These are phyloP conservation scores for Skeletonema potamos DNA, from an alignment of 108 stramenopile species.

Conservation along the genomic window DNA sequence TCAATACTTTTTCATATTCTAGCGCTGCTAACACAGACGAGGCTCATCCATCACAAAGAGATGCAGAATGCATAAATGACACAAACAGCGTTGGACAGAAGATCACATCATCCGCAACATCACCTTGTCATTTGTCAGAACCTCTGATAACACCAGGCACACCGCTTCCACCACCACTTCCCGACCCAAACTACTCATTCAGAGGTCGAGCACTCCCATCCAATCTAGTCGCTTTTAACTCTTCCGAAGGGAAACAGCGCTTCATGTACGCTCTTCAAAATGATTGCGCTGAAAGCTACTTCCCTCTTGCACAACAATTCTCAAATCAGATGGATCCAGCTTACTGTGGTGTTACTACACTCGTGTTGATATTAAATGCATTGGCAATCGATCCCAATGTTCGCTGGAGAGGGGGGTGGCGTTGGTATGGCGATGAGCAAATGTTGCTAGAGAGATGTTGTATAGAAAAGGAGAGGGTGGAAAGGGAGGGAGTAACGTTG, in stretches of 20 bases:
- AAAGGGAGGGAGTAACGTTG: constrained; percentile 66
- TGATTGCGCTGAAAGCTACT: constrained; percentile 67
- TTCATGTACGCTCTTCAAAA: constrained; percentile 50
- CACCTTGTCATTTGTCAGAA: neutral
- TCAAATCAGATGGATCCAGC: constrained; percentile 93
- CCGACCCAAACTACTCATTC: constrained; percentile 75
- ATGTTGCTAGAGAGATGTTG: constrained; percentile 86
- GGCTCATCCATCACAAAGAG: neutral
- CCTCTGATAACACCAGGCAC: constrained; percentile 25
- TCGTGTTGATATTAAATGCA: constrained; percentile 92
- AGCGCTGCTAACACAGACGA: neutral
- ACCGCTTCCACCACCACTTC: constrained; percentile 60
- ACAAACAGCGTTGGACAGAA: neutral
- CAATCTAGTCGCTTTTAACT: constrained; percentile 53
- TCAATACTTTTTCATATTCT: neutral
- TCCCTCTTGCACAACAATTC: constrained; percentile 85
- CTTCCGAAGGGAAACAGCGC: constrained; percentile 47
- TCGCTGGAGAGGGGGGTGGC: constrained; percentile 95
- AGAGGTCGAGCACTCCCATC: constrained; percentile 68
- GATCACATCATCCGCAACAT: neutral
- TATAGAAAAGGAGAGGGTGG: constrained; percentile 64
- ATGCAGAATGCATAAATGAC: neutral
- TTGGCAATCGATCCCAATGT: constrained; percentile 88
- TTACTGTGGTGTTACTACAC: constrained; percentile 91
- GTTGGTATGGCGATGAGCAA: constrained; percentile 91